phyloP scores from a whole-genome alignment of 179 eudicot genomes.

The Spergularia azorica region DNA sequence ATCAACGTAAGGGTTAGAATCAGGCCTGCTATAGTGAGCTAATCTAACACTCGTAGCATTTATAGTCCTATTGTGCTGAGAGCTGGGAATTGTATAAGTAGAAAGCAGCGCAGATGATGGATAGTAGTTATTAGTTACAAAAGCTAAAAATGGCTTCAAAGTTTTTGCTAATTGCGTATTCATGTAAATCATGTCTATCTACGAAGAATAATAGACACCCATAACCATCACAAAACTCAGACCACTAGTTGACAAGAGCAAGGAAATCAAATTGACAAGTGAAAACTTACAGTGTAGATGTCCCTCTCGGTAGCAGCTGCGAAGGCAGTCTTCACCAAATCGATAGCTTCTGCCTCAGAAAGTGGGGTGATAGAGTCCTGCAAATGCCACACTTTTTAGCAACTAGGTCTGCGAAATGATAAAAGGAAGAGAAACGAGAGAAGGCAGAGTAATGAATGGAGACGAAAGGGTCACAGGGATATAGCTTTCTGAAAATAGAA shows the following conservation, averaged over 20 bases:
- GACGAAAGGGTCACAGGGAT: background rate
- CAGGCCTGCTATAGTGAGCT: background rate
- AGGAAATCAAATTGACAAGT: background rate
- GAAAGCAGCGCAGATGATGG: no score
- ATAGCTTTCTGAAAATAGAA: background rate
- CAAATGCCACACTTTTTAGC: slow-evolving; percentile 26
- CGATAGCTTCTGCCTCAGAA: slow-evolving; percentile 87
- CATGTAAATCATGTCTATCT: background rate
- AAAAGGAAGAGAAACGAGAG: background rate
- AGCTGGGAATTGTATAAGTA: no score
- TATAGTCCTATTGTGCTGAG: no score
- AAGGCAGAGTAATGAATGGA: background rate
- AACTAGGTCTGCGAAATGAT: slow-evolving; percentile 3
- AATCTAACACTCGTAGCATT: background rate
- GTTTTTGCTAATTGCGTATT: background rate
- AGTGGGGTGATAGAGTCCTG: slow-evolving; percentile 97
- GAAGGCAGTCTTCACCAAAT: slow-evolving; percentile 91
- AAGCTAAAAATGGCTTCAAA: no score
- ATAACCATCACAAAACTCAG: background rate
- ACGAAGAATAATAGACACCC: background rate
- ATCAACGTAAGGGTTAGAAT: background rate
- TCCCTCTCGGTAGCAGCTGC: slow-evolving; percentile 98
- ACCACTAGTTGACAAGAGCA: slow-evolving; percentile 4
- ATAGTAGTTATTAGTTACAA: no score
- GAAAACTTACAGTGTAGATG: slow-evolving; percentile 80